Conservation (phyloP, 345 rosid genomes). For the Arabidopsis arenosa region DNA sequence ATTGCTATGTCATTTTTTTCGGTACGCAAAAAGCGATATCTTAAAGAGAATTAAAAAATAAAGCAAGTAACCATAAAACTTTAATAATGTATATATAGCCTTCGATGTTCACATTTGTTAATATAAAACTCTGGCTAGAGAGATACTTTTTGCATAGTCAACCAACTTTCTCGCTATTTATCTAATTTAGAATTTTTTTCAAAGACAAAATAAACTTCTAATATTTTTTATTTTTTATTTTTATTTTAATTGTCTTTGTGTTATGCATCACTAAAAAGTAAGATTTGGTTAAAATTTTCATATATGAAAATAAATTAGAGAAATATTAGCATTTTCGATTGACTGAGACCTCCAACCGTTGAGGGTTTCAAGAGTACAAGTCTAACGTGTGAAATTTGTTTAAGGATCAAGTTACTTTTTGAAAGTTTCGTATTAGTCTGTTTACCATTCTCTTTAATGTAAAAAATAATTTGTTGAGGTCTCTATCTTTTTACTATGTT, state of each 20-base stretch:
- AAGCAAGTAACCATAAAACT: neutral
- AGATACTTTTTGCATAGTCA: neutral
- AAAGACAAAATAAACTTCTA: too few relatives aligned
- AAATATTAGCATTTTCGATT: neutral
- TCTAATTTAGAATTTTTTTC: too few relatives aligned
- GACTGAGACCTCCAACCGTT: neutral
- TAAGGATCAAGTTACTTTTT: too few relatives aligned
- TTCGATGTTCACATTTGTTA: neutral
- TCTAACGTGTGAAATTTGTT: too few relatives aligned
- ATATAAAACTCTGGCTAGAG: neutral
- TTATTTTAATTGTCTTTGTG: neutral
- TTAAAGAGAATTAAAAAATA: neutral
- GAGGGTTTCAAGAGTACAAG: neutral
- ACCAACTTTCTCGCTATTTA: neutral
- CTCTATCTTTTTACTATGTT: neutral
- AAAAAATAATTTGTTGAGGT: neutral
- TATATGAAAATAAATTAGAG: neutral
- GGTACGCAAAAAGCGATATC: neutral
- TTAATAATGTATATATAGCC: neutral
- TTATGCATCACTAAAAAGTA: neutral
- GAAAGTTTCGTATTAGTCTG: too few relatives aligned
- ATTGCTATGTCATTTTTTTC: neutral
- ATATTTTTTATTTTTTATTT: neutral
- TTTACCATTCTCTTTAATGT: neutral
- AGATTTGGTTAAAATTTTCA: neutral